Base-by-base conservation (phyloP, 169 alveolate genomes). In the Eimeria acervulina region DNA sequence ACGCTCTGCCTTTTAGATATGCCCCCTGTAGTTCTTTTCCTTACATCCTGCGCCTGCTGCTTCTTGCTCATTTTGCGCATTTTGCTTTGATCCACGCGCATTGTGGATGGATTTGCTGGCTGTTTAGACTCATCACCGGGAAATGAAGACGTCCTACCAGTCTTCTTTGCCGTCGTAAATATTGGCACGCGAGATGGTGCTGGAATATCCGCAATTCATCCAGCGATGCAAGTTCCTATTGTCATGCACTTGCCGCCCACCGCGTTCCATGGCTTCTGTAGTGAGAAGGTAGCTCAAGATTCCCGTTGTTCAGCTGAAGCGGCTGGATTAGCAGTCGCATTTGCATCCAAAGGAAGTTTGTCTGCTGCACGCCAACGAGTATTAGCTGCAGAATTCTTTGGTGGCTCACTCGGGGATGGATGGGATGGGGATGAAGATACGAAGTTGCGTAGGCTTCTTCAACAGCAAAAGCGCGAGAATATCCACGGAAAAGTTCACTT, bases 181-280 rank as follows among this genome's bases (percentile, higher is more conserved):
- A 72, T 85, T 51, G 93, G 93, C 12, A 52, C 80, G 26, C 80
- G 93, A 61, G 93, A 85, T 40, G 93, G 93, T 7, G 93, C 93
- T 51, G 93, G 81, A 61, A 85, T 85, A 59, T 85, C 93, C 28
- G 93, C 93, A 4, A 61, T 85, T 36, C 93, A 85, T 40, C 93
- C 93, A 23, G 93, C 93, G 31, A 85, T 85, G 93, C 93, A 85
- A 44, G 33, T 85, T 31, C 93, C 93, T 13, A 55, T 85, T 33
- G 93, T 61, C 19, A 40, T 85, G 59, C 59, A 85, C 81, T 31
- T 85, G 93, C 81, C 93, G 28, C 93, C 93, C 38, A 85, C 93
- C 12, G 55, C 66, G 36, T 10, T 15, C 93, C 81, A 6, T 38
- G 93, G 51, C n/a, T 40, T 23, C 63, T 38, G 74, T 76, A 83